Conservation (phyloP, 2,329 filamentous ascomycete species). For the Sclerotiophoma versabilis region DNA sequence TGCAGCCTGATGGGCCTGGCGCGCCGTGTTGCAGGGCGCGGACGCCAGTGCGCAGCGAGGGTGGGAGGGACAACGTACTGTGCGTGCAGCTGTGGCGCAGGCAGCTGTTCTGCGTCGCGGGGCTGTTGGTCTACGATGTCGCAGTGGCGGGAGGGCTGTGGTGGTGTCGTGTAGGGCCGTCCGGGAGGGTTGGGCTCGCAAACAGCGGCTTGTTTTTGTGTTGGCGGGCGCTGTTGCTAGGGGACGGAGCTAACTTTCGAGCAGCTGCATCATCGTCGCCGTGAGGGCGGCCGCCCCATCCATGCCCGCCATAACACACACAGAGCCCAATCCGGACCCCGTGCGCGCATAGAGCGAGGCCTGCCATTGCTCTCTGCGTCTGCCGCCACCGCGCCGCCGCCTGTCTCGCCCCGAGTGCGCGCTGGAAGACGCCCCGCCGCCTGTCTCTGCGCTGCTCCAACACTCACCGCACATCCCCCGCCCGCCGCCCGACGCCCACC, state of each 20-base stretch:
- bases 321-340: not conserved
- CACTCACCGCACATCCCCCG: conserved; percentile 36
- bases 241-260: conserved; percentile 1
- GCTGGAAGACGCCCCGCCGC: conserved; percentile 8
- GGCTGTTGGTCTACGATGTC: not conserved
- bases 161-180: not conserved
- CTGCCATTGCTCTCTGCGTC: not conserved
- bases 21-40: not conserved
- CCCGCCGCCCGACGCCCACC: too few species aligned
- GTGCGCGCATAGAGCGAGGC: not conserved
- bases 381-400: not conserved
- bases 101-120: not conserved
- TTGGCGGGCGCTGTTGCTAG: conserved; percentile 13
- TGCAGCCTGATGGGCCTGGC: not conserved
- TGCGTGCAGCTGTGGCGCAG: not conserved
- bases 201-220: conserved; percentile 14
- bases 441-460: conserved; percentile 10
- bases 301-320: not conserved
- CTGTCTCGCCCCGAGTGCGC: not conserved
- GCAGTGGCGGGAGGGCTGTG: not conserved
- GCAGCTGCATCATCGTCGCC: conserved; percentile 2
- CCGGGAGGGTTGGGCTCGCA: conserved; percentile 8
- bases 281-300: not conserved
- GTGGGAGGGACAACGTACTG: conserved; percentile 1
- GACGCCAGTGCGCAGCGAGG: not conserved